Conservation (phyloP, 2,329 filamentous ascomycete species). For the Scleromitrula shiraiana region DNA sequence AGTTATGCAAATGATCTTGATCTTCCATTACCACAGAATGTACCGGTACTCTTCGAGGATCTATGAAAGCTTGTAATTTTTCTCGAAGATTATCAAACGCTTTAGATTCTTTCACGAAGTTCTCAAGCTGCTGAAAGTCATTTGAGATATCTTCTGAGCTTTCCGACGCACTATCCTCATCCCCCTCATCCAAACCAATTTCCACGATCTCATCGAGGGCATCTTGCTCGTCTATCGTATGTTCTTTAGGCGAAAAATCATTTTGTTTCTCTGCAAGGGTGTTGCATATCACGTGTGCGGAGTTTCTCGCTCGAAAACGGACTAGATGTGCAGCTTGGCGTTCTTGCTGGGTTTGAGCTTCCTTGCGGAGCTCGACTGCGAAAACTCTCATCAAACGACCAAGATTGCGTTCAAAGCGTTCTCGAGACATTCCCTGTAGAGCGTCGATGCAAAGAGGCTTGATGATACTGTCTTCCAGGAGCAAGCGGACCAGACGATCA, state of each 20-base stretch:
- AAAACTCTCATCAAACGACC: slow-evolving; percentile 10
- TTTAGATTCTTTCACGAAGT: slow-evolving; percentile 11
- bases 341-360: slow-evolving; percentile 8
- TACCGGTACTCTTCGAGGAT: background rate
- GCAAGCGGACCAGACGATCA: slow-evolving; percentile 11
- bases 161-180: background rate
- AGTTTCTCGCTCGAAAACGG: slow-evolving; percentile 12
- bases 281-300: slow-evolving; percentile 14
- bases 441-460: slow-evolving; percentile 6
- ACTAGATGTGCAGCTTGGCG: slow-evolving; percentile 13
- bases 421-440: background rate
- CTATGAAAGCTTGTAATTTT: slow-evolving; percentile 8
- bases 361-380: slow-evolving; percentile 7
- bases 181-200: background rate
- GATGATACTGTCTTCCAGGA: slow-evolving; percentile 9
- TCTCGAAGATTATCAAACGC: slow-evolving; percentile 5
- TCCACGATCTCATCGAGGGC: background rate
- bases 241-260: background rate
- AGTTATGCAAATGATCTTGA: background rate
- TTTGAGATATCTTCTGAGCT: background rate
- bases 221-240: background rate
- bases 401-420: slow-evolving; percentile 14
- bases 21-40: too few species aligned
- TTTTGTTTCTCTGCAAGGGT: too few species aligned
- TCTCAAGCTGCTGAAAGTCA: slow-evolving; percentile 6